Conservation (phyloP, 2,329 filamentous ascomycete genomes). For the Monilinia laxa region DNA sequence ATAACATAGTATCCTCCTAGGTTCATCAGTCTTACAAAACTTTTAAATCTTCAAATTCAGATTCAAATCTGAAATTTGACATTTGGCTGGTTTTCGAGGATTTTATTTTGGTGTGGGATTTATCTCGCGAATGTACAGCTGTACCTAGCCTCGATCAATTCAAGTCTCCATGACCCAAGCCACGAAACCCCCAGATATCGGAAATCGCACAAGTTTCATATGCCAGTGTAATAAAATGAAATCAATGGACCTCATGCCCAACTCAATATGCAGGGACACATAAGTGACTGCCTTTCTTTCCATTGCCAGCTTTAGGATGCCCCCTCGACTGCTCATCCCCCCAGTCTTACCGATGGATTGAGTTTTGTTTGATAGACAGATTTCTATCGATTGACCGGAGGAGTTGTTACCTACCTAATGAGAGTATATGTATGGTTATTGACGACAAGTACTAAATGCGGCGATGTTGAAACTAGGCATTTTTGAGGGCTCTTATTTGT, state of each 20-base stretch:
- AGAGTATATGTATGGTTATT: not conserved
- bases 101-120: too few relatives aligned
- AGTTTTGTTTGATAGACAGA: too few relatives aligned
- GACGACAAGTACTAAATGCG: conserved; percentile 8
- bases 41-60: not conserved
- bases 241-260: too few relatives aligned
- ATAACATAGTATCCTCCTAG: too few relatives aligned
- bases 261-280: not conserved
- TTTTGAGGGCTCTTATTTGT: not conserved
- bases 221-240: too few relatives aligned
- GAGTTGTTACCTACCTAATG: not conserved
- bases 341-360: too few relatives aligned
- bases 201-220: too few relatives aligned
- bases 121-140: too few relatives aligned
- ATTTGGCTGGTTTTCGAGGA: not conserved
- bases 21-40: too few relatives aligned
- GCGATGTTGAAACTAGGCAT: not conserved
- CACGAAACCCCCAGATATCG: too few relatives aligned
- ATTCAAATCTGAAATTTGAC: not conserved
- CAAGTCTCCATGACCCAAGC: too few relatives aligned
- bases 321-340: not conserved
- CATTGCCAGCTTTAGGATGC: not conserved
- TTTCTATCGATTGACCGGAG: not conserved
- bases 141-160: too few relatives aligned
- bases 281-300: not conserved